Evolutionary conservation across 2,329 filamentous ascomycete genomes (phyloP), one percentile per base, ranked within the genome.

Genomic region (Aciculosporium take): DNA sequence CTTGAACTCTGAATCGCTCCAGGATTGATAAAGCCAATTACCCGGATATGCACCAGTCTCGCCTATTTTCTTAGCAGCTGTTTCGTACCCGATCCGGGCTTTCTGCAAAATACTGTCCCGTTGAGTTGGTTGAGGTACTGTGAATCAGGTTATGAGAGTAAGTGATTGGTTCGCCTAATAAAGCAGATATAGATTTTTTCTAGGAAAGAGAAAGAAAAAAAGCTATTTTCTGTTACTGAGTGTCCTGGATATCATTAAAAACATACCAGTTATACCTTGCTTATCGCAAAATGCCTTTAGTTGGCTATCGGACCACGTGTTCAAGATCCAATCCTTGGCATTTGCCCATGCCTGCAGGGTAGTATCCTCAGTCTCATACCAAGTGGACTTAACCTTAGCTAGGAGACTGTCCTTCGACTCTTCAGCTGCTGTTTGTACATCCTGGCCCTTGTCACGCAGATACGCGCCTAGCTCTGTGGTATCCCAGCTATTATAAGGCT

Each of bases 1-100:
- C 70, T 96, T 96, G 48, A 94, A 67, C 38, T 95, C 89, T 49
- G 88, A 95, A 49, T 94, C 84, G 40, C 84, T 81, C 91, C 91
- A 98, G 7, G 81, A 71, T 46, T 79, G 73, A 58, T 95, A 98
- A 33, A 96, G 68, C 91, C 91, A 96, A 65, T 95, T 78, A 30
- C 91, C 91, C 27, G 91, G 91, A 56, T 96, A 96, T n/a, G 77
- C 66, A 40, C 76, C 66, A 12, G 85, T 81, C 63, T 95, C 81
- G 46, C 84, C 84, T 9, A 60, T 59, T 62, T 78, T 79, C 62
- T 85, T 79, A 13, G 89, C 86, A 43, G 79, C 64, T 1, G 74
- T 64, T 52, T 94, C 84, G 57, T 94, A 96, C 62, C 78, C 88
- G 48, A 81, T 71, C 48, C 89, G 85, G 45, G 79, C 76, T 53